Evolutionary conservation across 1,284 basidiomycete species (phyloP), one percentile per base, ranked within the genome.

Genomic region (Cryptococcus sp.): DNA sequence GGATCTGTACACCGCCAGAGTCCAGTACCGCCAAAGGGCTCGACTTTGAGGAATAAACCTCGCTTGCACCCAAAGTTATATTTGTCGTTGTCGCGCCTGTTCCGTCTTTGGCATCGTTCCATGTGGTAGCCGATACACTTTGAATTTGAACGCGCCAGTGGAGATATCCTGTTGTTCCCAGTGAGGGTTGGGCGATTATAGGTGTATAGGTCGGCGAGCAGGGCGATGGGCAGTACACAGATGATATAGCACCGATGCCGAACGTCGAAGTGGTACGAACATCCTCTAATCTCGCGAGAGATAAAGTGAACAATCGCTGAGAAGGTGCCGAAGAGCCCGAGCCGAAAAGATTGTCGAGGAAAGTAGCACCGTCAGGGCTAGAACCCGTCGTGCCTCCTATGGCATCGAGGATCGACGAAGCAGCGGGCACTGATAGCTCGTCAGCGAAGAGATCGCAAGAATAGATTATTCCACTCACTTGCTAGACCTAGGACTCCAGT

Each of bases 311-410:
- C 19, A 76, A 62, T 0, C 77, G 68, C 19, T 76, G 64, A 1
- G 70, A 64, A 0, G 78, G 78, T 1, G 78, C 78, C 1, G 65
- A 71, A 0, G 45, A 39, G 0, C 78, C 78, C 0, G 70, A 62
- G n/a, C 78, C 77, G 53, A 78, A 79, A 4, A 79, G 53, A 51
- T 79, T 79, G 60, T 79, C 78, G 15, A 79, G 72, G 57, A 78
- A 78, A 0, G 76, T 77, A 10, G 78, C 78, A 15, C 78, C 78
- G 56, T 79, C 78, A 8, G 78, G 76, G 35, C 68, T 61, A 5
- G 74, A 75, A 6, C 68, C 61, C 1, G 77, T 78, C 1, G 73
- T 73, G 31, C 77, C 78, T 8, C 74, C 72, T 20, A 79, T 74
- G 5, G 63, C 50, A 11, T 58, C 56, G 13, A 67, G 59, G 52